phyloP scores from a whole-genome alignment of 2,329 filamentous ascomycete genomes.

The Fusarium pilosicola region DNA sequence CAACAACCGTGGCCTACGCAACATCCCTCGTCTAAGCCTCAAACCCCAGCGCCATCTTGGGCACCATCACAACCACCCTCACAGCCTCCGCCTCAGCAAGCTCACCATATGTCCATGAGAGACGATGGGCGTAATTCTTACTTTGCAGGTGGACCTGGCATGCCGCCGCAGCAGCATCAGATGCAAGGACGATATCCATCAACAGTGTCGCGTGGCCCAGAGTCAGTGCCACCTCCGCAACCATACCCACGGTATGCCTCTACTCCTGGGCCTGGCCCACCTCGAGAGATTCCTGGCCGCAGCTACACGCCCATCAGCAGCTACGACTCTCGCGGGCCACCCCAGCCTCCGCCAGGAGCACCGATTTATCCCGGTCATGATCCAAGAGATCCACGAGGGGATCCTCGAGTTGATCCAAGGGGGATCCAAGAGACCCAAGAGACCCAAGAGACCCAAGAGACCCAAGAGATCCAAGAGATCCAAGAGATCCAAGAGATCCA shows the following conservation, averaged over 20 bases:
- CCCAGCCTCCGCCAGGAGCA: slow-evolving; percentile 46
- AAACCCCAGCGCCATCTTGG: slow-evolving; percentile 49
- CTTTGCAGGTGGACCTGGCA: slow-evolving; percentile 45
- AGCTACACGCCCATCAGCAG: slow-evolving; percentile 57
- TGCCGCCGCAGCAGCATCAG: slow-evolving; percentile 46
- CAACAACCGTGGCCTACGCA: slow-evolving; percentile 50
- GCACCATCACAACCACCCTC: slow-evolving; percentile 48
- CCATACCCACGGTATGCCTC: slow-evolving; percentile 57
- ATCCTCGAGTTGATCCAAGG: slow-evolving; percentile 23
- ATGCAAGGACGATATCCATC: slow-evolving; percentile 53
- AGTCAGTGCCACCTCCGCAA: slow-evolving; percentile 52
- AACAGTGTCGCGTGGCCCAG: slow-evolving; percentile 53
- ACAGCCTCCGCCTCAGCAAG: slow-evolving; percentile 48
- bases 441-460: slow-evolving; percentile 36
- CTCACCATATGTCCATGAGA: slow-evolving; percentile 50
- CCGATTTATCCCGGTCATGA: slow-evolving; percentile 47
- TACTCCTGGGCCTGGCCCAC: slow-evolving; percentile 54
- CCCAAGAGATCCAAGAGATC: slow-evolving; percentile 39
- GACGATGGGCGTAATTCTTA: slow-evolving; percentile 52
- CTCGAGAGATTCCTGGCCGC: slow-evolving; percentile 55
- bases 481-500: slow-evolving; percentile 47
- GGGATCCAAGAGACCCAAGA: slow-evolving; percentile 49
- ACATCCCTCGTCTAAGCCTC: slow-evolving; percentile 48
- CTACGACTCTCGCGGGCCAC: slow-evolving; percentile 56
- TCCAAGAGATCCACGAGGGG: slow-evolving; percentile 45